These are phyloP conservation scores for Aspergillus fumigatus DNA, from an alignment of 2,329 filamentous ascomycete species.

Conservation along the genomic window DNA sequence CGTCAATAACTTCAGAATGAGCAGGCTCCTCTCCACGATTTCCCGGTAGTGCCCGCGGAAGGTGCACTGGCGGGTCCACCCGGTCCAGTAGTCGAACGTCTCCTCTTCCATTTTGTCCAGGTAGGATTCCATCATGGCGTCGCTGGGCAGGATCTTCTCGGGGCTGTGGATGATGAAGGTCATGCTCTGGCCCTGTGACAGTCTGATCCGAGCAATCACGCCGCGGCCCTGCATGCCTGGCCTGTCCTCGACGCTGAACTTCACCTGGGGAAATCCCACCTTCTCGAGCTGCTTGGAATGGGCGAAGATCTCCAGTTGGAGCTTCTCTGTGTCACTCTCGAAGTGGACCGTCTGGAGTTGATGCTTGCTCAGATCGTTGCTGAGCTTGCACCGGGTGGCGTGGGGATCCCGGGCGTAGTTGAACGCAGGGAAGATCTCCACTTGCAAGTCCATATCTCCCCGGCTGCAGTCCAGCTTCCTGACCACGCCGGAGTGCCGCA, in stretches of 20 bases:
- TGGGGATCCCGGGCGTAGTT: conserved; percentile 64
- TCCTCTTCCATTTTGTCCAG: conserved; percentile 62
- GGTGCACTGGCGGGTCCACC: conserved; percentile 66
- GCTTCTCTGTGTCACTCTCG: conserved; percentile 52
- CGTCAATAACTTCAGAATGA: conserved; percentile 71
- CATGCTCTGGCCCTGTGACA: conserved; percentile 63
- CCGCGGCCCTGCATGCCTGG: conserved; percentile 57
- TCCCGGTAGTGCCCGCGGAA: conserved; percentile 71
- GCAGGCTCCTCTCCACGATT: conserved; percentile 64
- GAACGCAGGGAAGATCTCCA: conserved; percentile 70
- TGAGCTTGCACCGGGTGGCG: conserved; percentile 27
- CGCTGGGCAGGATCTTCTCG: conserved; percentile 53
- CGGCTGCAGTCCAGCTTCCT: conserved; percentile 69
- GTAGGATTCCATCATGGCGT: conserved; percentile 54
- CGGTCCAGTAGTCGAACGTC: conserved; percentile 68
- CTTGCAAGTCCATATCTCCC: conserved; percentile 59
- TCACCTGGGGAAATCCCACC: conserved; percentile 46
- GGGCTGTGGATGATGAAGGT: conserved; percentile 67
- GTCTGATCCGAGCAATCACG: conserved; percentile 54
- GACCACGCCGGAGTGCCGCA: conserved; percentile 51
- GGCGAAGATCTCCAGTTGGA: conserved; percentile 65
- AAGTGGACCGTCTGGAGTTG: conserved; percentile 61
- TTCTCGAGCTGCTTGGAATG: conserved; percentile 53
- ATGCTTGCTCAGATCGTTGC: conserved; percentile 36
- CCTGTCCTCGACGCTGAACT: conserved; percentile 52